These are phyloP conservation scores for Fusarium decemcellulare DNA, from an alignment of 2,329 filamentous ascomycete species.

Conservation along the genomic window DNA sequence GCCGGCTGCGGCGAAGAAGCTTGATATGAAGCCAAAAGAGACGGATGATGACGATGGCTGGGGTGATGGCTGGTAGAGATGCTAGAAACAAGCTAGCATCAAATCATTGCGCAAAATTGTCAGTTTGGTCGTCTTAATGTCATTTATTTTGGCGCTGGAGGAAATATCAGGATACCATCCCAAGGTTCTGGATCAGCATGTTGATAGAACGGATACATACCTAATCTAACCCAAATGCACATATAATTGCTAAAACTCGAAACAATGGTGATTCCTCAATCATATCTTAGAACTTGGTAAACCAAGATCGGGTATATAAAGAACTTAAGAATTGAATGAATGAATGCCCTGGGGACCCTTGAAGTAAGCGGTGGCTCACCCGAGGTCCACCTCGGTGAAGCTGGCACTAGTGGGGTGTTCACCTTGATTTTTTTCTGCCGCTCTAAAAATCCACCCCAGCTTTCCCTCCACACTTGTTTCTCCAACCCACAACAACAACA, in stretches of 20 bases:
- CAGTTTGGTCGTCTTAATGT: constrained; percentile 15
- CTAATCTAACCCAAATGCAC: neutral
- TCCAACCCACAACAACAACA: constrained; percentile 49
- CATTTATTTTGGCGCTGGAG: constrained; percentile 19
- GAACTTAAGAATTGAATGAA: neutral
- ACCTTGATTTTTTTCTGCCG: constrained; percentile 41
- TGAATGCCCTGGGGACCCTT: neutral
- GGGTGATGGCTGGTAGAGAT: constrained; percentile 74
- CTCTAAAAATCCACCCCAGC: constrained; percentile 6
- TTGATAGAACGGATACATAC: constrained; percentile 28
- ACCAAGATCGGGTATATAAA: too few relatives aligned
- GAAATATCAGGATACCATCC: constrained; percentile 39
- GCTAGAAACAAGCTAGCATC: neutral
- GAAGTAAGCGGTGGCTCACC: neutral
- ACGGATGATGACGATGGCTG: constrained; percentile 72
- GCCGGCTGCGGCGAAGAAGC: constrained; percentile 71
- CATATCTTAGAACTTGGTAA: too few relatives aligned
- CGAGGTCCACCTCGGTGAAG: constrained; percentile 22
- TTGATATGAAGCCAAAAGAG: constrained; percentile 77
- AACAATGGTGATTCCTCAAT: too few relatives aligned
- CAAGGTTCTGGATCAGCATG: constrained; percentile 15
- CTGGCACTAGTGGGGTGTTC: constrained; percentile 18
- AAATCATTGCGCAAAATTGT: constrained; percentile 1
- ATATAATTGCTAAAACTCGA: neutral
- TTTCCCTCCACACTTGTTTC: constrained; percentile 39